A percentile compares a stretch with the other conserved stretches of the same genome.
Evolutionary conservation across 495 filamentous ascomycete species (phyloP).

Genomic region (Podospora didyma): DNA sequence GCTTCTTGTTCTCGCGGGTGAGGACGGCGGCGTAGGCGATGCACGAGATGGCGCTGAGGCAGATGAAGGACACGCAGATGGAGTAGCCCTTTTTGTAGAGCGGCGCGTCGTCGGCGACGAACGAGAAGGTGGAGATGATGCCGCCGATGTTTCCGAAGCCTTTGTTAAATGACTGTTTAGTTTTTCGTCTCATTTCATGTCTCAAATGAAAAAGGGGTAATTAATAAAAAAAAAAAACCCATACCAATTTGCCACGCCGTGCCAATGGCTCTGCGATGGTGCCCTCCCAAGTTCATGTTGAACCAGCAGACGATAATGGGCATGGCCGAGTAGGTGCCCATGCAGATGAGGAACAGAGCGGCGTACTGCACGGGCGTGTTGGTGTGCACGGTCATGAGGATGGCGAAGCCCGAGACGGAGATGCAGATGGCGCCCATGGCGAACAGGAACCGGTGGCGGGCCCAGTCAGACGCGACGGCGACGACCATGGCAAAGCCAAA

Average conservation of each 20-base stretch:
- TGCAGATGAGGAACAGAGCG: conserved; percentile 69
- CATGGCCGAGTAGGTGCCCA: conserved; percentile 65
- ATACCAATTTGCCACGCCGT: conserved; percentile 77
- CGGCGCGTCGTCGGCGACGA: conserved; percentile 67
- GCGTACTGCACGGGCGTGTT: conserved; percentile 61
- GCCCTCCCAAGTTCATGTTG: conserved; percentile 86
- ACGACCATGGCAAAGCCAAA: conserved; percentile 74
- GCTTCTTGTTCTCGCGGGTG: conserved; percentile 60
- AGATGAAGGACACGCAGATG: conserved; percentile 73
- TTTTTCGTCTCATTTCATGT: neutral
- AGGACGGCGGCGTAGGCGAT: conserved; percentile 58
- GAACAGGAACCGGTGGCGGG: conserved; percentile 73
- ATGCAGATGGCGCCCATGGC: conserved; percentile 60
- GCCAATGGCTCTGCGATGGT: conserved; percentile 78
- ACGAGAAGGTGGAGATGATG: conserved; percentile 84
- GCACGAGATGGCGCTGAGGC: conserved; percentile 59
- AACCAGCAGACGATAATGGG: conserved; percentile 91
- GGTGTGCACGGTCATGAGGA: conserved; percentile 59
- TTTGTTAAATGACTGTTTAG: neutral
- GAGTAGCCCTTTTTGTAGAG: conserved; percentile 69
- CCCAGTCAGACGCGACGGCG: conserved; percentile 63
- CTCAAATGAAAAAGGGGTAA: neutral
- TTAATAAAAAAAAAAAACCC: too few species aligned
- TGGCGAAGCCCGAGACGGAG: conserved; percentile 64
- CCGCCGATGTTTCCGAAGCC: conserved; percentile 91